These are phyloP conservation scores for Chrysochromulina parva DNA, from an alignment of 78 protist genomes.

Conservation along the genomic window DNA sequence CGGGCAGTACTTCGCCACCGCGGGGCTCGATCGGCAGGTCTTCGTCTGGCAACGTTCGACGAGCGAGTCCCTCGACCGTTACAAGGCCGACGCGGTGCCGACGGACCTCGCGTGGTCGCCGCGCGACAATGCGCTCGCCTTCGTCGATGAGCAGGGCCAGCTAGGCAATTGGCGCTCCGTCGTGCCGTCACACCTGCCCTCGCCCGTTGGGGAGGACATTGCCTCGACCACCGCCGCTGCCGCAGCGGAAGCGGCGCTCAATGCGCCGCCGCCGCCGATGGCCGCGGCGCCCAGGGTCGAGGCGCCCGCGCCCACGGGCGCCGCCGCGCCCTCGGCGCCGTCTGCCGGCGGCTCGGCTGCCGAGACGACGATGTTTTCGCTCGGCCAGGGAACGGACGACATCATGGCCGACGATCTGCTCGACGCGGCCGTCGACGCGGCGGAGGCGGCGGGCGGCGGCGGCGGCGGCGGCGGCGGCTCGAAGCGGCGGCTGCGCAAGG, in stretches of 20 bases:
- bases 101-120: background rate
- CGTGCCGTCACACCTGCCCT: background rate
- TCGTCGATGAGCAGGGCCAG: background rate
- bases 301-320: background rate
- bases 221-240: background rate
- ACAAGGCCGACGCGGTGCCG: background rate
- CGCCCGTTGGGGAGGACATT: background rate
- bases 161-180: background rate
- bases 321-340: no score
- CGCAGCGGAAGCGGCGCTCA: background rate
- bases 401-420: background rate
- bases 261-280: background rate
- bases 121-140: background rate
- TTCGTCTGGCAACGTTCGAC: background rate
- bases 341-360: no score
- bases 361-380: no score
- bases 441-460: background rate
- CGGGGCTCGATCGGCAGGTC: background rate
- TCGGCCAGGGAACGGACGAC: no score
- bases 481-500: slow-evolving; percentile 5
- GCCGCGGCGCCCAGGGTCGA: background rate
- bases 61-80: background rate
- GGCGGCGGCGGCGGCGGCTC: background rate
- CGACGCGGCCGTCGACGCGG: background rate
- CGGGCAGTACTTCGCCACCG: background rate